Percentiles rank a stretch among this genome's conserved stretches.
Conservation (phyloP, 2,329 filamentous ascomycete species). For the Bipolaris victoriae region DNA sequence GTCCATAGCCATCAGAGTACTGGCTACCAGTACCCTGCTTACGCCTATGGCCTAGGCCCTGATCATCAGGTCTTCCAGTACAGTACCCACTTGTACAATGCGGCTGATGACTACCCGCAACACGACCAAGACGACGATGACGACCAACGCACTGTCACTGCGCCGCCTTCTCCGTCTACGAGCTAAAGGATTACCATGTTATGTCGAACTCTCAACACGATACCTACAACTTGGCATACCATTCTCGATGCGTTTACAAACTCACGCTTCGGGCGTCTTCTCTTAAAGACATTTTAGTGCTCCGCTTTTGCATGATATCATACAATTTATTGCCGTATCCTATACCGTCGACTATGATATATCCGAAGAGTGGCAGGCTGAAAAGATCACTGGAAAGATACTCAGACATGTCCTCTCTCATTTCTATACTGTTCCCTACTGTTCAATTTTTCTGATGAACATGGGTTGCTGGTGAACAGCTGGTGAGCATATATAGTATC, state of each 20-base stretch:
- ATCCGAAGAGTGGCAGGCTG: constrained; percentile 13
- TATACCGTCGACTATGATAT: constrained; percentile 22
- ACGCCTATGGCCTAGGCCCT: constrained; percentile 36
- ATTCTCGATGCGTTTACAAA: constrained; percentile 26
- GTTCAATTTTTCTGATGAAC: constrained; percentile 22
- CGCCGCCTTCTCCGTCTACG: constrained; percentile 45
- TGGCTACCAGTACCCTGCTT: constrained; percentile 36
- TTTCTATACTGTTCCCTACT: constrained; percentile 20
- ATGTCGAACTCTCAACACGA: constrained; percentile 2
- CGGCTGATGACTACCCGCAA: constrained; percentile 32
- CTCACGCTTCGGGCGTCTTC: constrained; percentile 18
- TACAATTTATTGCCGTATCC: constrained; percentile 22
- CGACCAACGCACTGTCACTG: constrained; percentile 46
- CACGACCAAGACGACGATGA: constrained; percentile 41
- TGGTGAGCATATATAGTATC: constrained; percentile 32
- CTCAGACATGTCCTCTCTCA: constrained; percentile 18
- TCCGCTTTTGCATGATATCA: constrained; percentile 6
- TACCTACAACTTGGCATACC: constrained; percentile 4
- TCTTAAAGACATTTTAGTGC: background rate
- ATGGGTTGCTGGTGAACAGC: constrained; percentile 24
- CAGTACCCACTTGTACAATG: constrained; percentile 32
- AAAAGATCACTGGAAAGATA: constrained; percentile 16
- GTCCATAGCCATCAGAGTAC: constrained; percentile 31
- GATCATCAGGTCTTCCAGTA: constrained; percentile 40
- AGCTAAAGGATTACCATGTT: constrained; percentile 20